Conservation (phyloP, 2,329 filamentous ascomycete species). For the Zymoseptoria ardabiliae region DNA sequence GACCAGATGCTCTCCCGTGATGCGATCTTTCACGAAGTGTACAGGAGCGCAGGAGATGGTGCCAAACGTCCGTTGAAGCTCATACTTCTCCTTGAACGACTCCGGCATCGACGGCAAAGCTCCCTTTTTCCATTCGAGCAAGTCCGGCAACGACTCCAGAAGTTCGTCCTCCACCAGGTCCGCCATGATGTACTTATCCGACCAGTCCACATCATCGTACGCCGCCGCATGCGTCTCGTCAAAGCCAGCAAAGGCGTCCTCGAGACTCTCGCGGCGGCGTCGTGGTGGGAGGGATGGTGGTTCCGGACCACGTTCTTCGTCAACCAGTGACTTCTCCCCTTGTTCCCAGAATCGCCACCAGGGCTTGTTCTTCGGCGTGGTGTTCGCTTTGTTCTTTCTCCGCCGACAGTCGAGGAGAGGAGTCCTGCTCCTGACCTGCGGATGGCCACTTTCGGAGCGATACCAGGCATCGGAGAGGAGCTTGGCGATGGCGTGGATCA, state of each 20-base stretch:
- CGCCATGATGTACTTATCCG: background rate
- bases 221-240: background rate
- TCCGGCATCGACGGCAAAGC: background rate
- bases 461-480: background rate
- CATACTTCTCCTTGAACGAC: slow-evolving; percentile 7
- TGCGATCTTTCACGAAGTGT: slow-evolving; percentile 4
- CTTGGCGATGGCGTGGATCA: background rate
- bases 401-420: background rate
- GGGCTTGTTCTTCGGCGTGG: background rate
- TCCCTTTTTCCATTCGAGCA: background rate
- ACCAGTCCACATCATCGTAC: background rate
- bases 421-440: background rate
- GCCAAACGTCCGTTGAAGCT: slow-evolving; percentile 2
- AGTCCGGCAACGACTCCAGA: background rate
- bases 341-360: background rate
- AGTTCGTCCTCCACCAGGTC: background rate
- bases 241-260: background rate
- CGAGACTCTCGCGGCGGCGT: background rate
- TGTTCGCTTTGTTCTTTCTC: background rate
- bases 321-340: background rate
- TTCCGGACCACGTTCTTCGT: background rate
- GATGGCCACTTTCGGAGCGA: background rate
- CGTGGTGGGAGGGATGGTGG: background rate
- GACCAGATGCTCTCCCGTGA: slow-evolving; percentile 4
- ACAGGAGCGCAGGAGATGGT: slow-evolving; percentile 7